Percentiles rank a stretch among this genome's conserved stretches.
These are phyloP conservation scores for Kluyveromyces sp. DNA, from an alignment of 1,139 yeast genomes.

Conservation along the genomic window DNA sequence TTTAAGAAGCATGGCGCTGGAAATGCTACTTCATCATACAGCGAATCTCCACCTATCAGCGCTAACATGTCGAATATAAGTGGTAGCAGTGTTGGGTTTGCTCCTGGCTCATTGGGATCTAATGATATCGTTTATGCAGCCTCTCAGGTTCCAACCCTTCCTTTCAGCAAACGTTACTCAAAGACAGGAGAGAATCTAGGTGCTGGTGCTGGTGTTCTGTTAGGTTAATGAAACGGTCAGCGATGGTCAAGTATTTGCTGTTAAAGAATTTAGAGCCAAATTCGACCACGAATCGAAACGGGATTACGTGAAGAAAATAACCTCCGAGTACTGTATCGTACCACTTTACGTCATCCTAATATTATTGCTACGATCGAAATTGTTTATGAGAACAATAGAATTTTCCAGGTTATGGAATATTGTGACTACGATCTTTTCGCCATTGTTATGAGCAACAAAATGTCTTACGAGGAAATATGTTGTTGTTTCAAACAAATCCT, in stretches of 20 bases:
- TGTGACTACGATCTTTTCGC: conserved; percentile 91
- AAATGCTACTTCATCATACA: conserved; percentile 1
- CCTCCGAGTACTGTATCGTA: conserved; percentile 91
- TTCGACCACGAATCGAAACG: conserved; percentile 69
- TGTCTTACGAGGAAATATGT: conserved; percentile 77
- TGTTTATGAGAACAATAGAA: conserved; percentile 80
- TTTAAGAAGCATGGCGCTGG: conserved; percentile 38
- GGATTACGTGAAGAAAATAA: conserved; percentile 87
- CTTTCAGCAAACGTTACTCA: conserved; percentile 70
- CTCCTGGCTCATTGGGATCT: conserved; percentile 16
- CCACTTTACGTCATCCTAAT: conserved; percentile 83
- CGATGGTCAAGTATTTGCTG: conserved; percentile 77
- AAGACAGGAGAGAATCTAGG: conserved; percentile 83
- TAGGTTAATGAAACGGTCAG: conserved; percentile 59
- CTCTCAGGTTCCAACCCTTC: conserved; percentile 30
- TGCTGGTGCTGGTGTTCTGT: conserved; percentile 95
- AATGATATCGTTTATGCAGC: conserved; percentile 26
- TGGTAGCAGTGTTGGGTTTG: conserved; percentile 7
- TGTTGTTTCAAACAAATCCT: conserved; percentile 87
- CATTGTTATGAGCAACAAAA: conserved; percentile 89
- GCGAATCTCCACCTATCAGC: conserved; percentile 17
- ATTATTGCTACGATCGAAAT: conserved; percentile 88
- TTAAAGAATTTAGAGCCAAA: conserved; percentile 80
- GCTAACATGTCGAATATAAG: conserved; percentile 15
- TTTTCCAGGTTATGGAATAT: conserved; percentile 90